Evolutionary conservation across 345 rosid species (phyloP), one percentile per base, ranked within the genome.

Genomic region (Geranium brycei): DNA sequence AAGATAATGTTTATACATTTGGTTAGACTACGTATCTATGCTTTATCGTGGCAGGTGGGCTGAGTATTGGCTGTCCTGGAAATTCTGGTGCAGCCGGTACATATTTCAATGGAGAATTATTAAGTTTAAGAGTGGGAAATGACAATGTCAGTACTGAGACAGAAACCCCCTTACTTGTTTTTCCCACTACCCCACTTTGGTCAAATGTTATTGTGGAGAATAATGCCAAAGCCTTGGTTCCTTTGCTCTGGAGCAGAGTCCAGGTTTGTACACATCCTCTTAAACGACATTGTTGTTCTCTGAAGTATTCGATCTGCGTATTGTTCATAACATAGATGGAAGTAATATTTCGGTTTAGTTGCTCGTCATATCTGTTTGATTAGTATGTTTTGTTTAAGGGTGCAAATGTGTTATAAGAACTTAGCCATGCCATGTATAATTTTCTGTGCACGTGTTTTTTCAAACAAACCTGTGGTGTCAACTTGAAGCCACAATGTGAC

Each of bases 61-160:
- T 78, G 56, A 93, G 97, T 73, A 72, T 83, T 41, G 95, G 91
- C 64, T 89, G 97, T 75, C 89, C 87, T 19, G 64, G 76, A 68
- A 93, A 89, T 86, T 80, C 97, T 72, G 99, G 99, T 71, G 97
- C 96, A 51, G 99, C 99, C 78, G 99, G 99, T 73, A 93, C 99
- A 4, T 85, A 80, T 63, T 93, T 89, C 63, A 86, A 93, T 85
- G 89, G 87, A 68, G 82, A 87, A 75, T 77, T 90, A 69, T 75
- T 75, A 64, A 87, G 99, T 79, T 76, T 93, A 72, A 82, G 92
- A 71, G 96, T 93, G 70, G 82, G 91, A 68, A 93, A 93, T 65
- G 95, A 86, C 73, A 81, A 87, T 61, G 65, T 85, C 72, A 82
- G 90, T 15, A 93, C 97, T 28, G 91, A 90, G 71, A 89, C 99